Percentiles rank a stretch among this genome's conserved stretches.
Conservation (phyloP, 2,329 filamentous ascomycete species). For the Fusarium oligoseptatum region DNA sequence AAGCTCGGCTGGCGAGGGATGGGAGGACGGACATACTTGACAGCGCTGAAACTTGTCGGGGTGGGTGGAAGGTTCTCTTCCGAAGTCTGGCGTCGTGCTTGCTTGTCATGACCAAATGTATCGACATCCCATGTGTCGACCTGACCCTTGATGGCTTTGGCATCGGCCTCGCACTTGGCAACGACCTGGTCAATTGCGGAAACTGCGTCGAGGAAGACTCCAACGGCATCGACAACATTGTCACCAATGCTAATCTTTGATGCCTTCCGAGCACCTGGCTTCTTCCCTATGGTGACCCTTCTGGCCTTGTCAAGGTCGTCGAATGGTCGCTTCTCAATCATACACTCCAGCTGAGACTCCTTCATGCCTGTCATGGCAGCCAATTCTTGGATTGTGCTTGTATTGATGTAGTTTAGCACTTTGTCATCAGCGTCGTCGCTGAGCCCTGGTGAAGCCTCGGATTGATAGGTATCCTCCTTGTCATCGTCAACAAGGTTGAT, state of each 20-base stretch:
- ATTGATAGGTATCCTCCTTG: conserved; percentile 57
- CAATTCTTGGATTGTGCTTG: conserved; percentile 79
- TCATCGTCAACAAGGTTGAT: conserved; percentile 56
- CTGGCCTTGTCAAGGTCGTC: conserved; percentile 73
- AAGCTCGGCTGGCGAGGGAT: conserved; percentile 76
- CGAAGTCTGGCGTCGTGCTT: conserved; percentile 47
- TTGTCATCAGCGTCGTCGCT: conserved; percentile 53
- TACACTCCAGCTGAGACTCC: conserved; percentile 74
- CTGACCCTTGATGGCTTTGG: conserved; percentile 65
- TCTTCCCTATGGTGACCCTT: conserved; percentile 69
- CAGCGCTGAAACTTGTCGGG: conserved; percentile 54
- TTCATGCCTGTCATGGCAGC: conserved; percentile 85
- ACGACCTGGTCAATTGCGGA: conserved; percentile 88
- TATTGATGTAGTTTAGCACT: conserved; percentile 87
- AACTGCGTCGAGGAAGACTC: conserved; percentile 84
- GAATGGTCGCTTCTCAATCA: conserved; percentile 84
- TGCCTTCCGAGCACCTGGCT: conserved; percentile 60
- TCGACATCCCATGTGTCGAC: conserved; percentile 65
- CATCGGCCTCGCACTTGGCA: conserved; percentile 78
- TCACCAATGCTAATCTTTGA: conserved; percentile 65
- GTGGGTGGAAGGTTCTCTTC: conserved; percentile 57
- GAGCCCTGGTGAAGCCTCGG: conserved; percentile 49
- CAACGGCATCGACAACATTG: conserved; percentile 63
- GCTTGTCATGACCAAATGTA: conserved; percentile 58
- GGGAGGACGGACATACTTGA: conserved; percentile 57